Evolutionary conservation across 176 grass and related monocot genomes (phyloP), one percentile per base, ranked within the genome.

Genomic region (Metroxylon sagu): DNA sequence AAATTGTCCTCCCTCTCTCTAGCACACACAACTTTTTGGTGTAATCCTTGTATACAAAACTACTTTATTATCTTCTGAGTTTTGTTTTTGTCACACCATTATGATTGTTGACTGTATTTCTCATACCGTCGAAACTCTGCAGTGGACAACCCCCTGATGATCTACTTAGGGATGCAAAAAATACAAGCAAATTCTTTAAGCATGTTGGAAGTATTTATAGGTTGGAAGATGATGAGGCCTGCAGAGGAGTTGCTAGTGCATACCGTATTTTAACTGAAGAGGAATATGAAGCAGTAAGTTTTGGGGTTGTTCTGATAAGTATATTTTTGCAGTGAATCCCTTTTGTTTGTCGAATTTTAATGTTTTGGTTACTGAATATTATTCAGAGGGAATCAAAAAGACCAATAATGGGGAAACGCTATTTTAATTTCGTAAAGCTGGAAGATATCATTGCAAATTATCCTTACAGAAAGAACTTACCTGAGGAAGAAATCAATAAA

Each of bases 81-180:
- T 39, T 43, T 43, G 35, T 43, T 43, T 10, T 2, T 0, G 35
- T 43, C 35, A 14, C 12, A 2, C 35, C 12, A 43, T 12, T 7
- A 43, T 43, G 35, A 7, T 43, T 43, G 8, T 43, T 43, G 7
- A 43, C 12, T 12, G 35, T 43, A 10, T 43, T 43, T 43, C 35
- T 43, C 30, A 15, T 75, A 61, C 53, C 67, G 85, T 82, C 59
- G 39, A 62, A 39, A 69, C 64, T 82, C 48, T 76, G 48, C 81
- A 97, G 93, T 60, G 93, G 70, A 56, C 84, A 98, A 57, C 88
- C 94, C 64, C 85, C 94, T 56, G 87, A 98, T 83, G 72, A 85
- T 78, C 64, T 98, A 12, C 79, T 98, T 60, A 71, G 84, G 68
- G 85, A 89, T 52, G 88, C 94, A 69, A 86, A 93, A 76, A 83